Conservation (phyloP, 2,329 filamentous ascomycete species). For the Spiromastix sp. region DNA sequence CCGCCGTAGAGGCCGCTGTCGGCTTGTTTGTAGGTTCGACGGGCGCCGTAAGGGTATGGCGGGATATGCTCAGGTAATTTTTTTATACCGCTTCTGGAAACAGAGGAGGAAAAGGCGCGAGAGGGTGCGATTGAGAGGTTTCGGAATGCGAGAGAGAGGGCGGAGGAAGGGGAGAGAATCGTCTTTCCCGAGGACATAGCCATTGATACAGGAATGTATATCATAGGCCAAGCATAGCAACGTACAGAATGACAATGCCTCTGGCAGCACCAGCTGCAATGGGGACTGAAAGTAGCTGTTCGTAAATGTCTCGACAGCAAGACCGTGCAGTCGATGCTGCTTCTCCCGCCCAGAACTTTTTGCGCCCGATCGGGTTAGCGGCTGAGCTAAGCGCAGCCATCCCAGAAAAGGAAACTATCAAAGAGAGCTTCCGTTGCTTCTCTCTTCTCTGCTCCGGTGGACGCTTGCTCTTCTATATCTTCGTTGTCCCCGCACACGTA, state of each 20-base stretch:
- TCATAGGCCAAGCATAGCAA: constrained; percentile 8
- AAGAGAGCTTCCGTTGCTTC: background rate
- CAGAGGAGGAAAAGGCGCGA: constrained; percentile 29
- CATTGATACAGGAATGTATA: constrained; percentile 15
- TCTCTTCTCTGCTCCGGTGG: too few relatives aligned
- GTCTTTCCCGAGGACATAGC: constrained; percentile 21
- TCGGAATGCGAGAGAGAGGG: constrained; percentile 29
- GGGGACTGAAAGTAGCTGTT: too few relatives aligned
- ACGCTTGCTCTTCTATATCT: too few relatives aligned
- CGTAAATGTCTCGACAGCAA: too few relatives aligned
- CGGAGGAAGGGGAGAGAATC: constrained; percentile 23
- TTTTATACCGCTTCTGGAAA: constrained; percentile 18
- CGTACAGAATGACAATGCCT: background rate
- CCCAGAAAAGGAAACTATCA: background rate
- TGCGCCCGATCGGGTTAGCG: constrained; percentile 7
- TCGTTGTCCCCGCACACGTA: too few relatives aligned
- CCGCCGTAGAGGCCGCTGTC: constrained; percentile 40
- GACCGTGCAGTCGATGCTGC: background rate
- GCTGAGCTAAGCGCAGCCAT: constrained; percentile 7
- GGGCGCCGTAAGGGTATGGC: constrained; percentile 37
- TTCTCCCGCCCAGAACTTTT: background rate
- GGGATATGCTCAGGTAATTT: constrained; percentile 30
- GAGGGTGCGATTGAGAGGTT: constrained; percentile 28
- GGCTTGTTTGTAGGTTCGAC: constrained; percentile 34
- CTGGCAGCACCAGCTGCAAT: too few relatives aligned